Conservation (phyloP, 495 filamentous ascomycete genomes). For the Chaetomium cochliodes region DNA sequence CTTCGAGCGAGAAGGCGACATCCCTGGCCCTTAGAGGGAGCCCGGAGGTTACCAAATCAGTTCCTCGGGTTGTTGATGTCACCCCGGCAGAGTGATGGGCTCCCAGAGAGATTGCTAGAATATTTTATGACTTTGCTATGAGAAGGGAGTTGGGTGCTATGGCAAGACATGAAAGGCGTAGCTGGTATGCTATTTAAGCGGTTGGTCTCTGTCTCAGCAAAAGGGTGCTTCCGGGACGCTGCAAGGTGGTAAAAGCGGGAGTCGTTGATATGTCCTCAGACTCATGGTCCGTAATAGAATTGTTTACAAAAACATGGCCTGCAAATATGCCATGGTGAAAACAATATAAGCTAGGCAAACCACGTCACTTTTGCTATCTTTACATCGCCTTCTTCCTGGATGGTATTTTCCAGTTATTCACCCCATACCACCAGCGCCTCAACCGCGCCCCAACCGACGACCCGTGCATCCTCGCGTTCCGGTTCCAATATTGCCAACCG, state of each 20-base stretch:
- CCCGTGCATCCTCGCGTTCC: conserved; percentile 65
- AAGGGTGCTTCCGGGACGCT: background rate
- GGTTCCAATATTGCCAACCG: conserved; percentile 85
- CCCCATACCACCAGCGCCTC: conserved; percentile 85
- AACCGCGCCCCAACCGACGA: conserved; percentile 66
- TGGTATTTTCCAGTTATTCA: conserved; percentile 80
- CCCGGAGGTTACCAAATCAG: conserved; percentile 47
- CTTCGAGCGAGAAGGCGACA: conserved; percentile 36
- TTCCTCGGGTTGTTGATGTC: conserved; percentile 36
- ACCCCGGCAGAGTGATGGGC: conserved; percentile 28
- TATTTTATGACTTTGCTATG: conserved; percentile 16
- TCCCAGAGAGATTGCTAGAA: background rate
- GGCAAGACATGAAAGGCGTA: conserved; percentile 14
- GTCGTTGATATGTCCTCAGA: conserved; percentile 10
- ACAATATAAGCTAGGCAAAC: background rate
- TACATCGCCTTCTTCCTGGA: conserved; percentile 20
- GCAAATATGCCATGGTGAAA: background rate
- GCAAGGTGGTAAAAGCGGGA: conserved; percentile 8
- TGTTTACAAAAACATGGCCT: background rate
- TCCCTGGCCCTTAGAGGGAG: conserved; percentile 54
- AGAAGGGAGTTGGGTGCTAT: conserved; percentile 21
- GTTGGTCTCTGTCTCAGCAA: background rate
- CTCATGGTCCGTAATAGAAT: conserved; percentile 14
- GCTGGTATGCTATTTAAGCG: conserved; percentile 1
- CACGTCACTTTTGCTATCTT: background rate